A percentile compares a stretch with the other conserved stretches of the same genome.
These are phyloP conservation scores for Backusella sp. DNA, from an alignment of 192 early-diverging fungal species.

Conservation along the genomic window DNA sequence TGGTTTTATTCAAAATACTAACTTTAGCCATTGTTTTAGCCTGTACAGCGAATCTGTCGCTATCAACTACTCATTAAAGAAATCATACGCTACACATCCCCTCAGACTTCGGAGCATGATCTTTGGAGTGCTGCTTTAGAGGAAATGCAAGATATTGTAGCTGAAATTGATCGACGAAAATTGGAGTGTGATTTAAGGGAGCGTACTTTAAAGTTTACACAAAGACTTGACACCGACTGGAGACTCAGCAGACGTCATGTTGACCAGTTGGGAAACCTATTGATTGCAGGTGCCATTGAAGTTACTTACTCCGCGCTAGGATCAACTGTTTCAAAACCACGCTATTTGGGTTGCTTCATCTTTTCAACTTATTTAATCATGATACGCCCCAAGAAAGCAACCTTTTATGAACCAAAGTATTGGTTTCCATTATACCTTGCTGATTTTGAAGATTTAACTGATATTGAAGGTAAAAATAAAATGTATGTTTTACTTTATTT, in stretches of 20 bases:
- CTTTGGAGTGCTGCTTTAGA: constrained; percentile 27
- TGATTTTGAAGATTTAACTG: constrained; percentile 50
- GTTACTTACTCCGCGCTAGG: constrained; percentile 39
- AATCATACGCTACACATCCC: constrained; percentile 51
- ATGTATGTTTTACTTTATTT: constrained; percentile 1
- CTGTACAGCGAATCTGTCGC: constrained; percentile 89
- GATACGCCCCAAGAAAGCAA: constrained; percentile 49
- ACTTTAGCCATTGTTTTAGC: constrained; percentile 39
- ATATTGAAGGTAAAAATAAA: constrained; percentile 30
- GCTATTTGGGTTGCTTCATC: constrained; percentile 62
- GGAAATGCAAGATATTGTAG: constrained; percentile 39
- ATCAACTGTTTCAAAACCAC: constrained; percentile 29
- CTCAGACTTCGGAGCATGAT: constrained; percentile 34
- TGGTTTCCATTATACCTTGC: constrained; percentile 68
- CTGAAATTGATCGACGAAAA: constrained; percentile 39
- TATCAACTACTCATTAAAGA: constrained; percentile 82
- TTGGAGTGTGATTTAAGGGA: constrained; percentile 22
- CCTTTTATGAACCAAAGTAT: constrained; percentile 53
- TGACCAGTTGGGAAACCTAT: constrained; percentile 35
- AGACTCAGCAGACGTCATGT: constrained; percentile 37
- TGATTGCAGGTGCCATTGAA: constrained; percentile 47
- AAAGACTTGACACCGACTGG: constrained; percentile 32
- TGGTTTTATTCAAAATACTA: neutral
- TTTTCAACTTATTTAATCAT: constrained; percentile 61
- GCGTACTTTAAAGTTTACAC: constrained; percentile 30